Evolutionary conservation across 345 rosid genomes (phyloP), one percentile per base, ranked within the genome.

Genomic region (Pugionium dolabratum): DNA sequence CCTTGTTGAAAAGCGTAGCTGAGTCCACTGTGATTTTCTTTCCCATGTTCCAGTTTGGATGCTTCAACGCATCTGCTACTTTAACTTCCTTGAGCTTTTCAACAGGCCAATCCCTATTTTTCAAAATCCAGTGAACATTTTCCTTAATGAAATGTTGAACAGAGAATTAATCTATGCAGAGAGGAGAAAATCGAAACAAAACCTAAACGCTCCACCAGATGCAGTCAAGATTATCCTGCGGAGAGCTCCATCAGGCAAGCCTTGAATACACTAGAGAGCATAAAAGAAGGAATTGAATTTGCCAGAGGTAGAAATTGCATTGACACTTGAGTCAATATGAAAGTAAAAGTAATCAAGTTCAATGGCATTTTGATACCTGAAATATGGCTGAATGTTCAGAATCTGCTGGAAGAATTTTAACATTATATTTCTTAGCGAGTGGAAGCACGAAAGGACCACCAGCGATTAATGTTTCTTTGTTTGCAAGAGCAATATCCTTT

Each of bases 121-220:
- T 33, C 44, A 66, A 51, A 1, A 51, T 49, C 62, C 74, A 50
- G 7, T 36, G 11, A 52, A 18, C 3, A 32, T 0, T 6, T 40
- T 4, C 1, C 26, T 3, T 41, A 52, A 28, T 18, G n/a, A 58
- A 26, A 54, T 1, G 33, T 18, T 53, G 64, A 48, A 48, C 0
- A 5, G 3, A 59, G 37, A 8, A 41, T 30, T 26, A 26, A 1
- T 6, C 1, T n/a, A 29, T n/a, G 2, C n/a, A 35, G 32, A 10
- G 67, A 52, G 57, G 59, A 7, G 5, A 36, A 36, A 49, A 57
- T 52, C 32, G 66, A 45, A 61, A 56, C 84, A 59, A 18, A 62
- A 94, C 99, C 96, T 90, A 89, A 90, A 94, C 68, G 97, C 86
- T 58, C 99, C 99, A 69, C 99, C 99, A 64, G 99, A 94, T 33